A percentile compares a stretch with the other conserved stretches of the same genome.
These are phyloP conservation scores for Aspergillus uvarum DNA, from an alignment of 2,329 filamentous ascomycete species.

Conservation along the genomic window DNA sequence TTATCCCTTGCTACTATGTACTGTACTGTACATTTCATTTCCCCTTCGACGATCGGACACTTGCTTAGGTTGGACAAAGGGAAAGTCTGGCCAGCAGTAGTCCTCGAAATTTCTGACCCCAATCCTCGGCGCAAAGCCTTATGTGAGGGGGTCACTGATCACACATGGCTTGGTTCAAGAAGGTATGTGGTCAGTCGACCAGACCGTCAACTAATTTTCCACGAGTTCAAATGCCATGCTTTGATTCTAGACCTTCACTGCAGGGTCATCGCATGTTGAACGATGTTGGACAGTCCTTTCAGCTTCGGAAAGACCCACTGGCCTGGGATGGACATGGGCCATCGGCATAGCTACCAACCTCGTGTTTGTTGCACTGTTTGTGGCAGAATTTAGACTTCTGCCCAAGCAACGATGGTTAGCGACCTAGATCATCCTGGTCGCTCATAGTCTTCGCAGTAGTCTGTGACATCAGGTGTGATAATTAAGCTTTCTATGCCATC, in stretches of 20 bases:
- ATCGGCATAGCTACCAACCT: background rate
- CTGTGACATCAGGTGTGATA: constrained; percentile 2
- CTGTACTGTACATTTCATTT: background rate
- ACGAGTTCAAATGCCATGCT: background rate
- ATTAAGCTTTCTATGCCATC: constrained; percentile 1
- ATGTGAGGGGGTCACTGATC: background rate
- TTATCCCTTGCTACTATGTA: background rate
- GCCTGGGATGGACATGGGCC: background rate
- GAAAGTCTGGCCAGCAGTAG: background rate
- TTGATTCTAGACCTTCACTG: background rate
- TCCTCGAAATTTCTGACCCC: background rate
- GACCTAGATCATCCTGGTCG: background rate
- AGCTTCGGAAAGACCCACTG: constrained; percentile 4
- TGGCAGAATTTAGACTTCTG: background rate
- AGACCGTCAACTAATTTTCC: background rate
- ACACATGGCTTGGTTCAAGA: background rate
- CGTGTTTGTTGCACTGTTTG: constrained; percentile 2
- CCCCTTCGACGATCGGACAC: background rate
- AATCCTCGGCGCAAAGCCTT: background rate
- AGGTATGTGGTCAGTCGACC: constrained; percentile 7
- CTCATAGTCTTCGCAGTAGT: background rate
- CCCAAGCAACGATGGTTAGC: background rate
- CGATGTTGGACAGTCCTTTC: constrained; percentile 4
- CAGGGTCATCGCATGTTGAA: constrained; percentile 4
- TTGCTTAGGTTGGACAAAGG: background rate